Evolutionary conservation across 768 basidiomycete genomes (phyloP).

Genomic region (Hysterangium stoloniferum): DNA sequence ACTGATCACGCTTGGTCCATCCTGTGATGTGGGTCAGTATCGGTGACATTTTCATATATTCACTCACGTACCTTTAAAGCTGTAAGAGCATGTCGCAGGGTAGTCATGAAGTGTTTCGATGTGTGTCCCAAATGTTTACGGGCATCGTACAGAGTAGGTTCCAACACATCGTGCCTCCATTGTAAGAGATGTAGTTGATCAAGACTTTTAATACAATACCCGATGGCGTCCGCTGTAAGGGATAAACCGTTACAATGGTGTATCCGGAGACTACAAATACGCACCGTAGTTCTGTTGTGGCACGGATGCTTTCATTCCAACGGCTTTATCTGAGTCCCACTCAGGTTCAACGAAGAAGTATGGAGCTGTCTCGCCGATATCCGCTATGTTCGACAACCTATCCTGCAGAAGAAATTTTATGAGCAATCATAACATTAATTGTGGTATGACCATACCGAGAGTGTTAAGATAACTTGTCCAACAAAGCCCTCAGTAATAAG

Average conservation of each 20-base stretch:
- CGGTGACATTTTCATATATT: background rate
- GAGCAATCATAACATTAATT: background rate
- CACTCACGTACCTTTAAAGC: slow-evolving; percentile 63
- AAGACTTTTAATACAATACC: slow-evolving; percentile 11
- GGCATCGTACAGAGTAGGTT: slow-evolving; percentile 36
- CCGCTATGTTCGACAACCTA: slow-evolving; percentile 60
- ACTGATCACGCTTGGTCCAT: slow-evolving; percentile 1
- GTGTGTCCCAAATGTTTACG: slow-evolving; percentile 32
- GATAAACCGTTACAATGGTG: slow-evolving; percentile 10
- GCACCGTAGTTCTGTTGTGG: slow-evolving; percentile 38
- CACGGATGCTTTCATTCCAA: slow-evolving; percentile 40
- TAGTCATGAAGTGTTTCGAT: slow-evolving; percentile 57
- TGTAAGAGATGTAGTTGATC: slow-evolving; percentile 2
- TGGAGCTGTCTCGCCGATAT: slow-evolving; percentile 58
- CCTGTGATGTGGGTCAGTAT: background rate
- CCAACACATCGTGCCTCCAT: slow-evolving; percentile 27
- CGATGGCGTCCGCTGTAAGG: background rate
- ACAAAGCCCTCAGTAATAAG: slow-evolving; percentile 52
- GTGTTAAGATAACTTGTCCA: slow-evolving; percentile 48
- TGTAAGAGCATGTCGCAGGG: slow-evolving; percentile 69
- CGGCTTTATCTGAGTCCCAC: slow-evolving; percentile 45
- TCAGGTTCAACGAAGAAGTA: slow-evolving; percentile 77
- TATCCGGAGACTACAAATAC: slow-evolving; percentile 16
- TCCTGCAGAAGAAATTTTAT: slow-evolving; percentile 34
- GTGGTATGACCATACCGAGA: slow-evolving; percentile 50